phyloP scores from a whole-genome alignment of 1,139 yeast species.

The Candida sp. region DNA sequence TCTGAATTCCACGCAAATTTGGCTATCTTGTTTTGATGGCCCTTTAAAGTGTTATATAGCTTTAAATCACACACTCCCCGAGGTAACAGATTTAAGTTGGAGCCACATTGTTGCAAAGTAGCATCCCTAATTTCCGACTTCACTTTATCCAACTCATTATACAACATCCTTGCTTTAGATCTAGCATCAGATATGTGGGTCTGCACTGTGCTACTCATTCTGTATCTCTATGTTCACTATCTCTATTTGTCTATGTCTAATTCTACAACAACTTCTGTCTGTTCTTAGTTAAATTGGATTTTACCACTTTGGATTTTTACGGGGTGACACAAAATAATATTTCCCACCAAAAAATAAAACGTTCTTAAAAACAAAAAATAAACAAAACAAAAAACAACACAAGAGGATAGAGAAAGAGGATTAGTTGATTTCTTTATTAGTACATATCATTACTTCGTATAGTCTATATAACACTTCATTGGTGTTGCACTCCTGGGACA shows the following conservation, averaged over 20 bases:
- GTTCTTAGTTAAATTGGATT: not conserved
- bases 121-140: constrained; percentile 44
- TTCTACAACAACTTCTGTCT: too few species aligned
- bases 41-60: constrained; percentile 47
- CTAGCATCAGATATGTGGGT: constrained; percentile 24
- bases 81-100: constrained; percentile 23
- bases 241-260: not conserved
- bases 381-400: too few species aligned
- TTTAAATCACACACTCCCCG: constrained; percentile 30
- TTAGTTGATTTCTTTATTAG: not conserved
- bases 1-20: constrained; percentile 68
- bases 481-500: constrained; percentile 16
- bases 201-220: not conserved
- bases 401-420: too few species aligned
- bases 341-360: too few species aligned
- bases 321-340: not conserved
- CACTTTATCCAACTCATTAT: constrained; percentile 45
- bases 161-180: constrained; percentile 44
- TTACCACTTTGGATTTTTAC: not conserved
- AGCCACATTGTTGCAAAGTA: constrained; percentile 37
- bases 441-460: not conserved
- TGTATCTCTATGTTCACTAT: not conserved
- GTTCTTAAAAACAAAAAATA: too few species aligned
- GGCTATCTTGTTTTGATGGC: constrained; percentile 75
- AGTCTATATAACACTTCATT: not conserved